Evolutionary conservation across 2,329 filamentous ascomycete genomes (phyloP), one percentile per base, ranked within the genome.

Genomic region (Alternaria tenuissima): DNA sequence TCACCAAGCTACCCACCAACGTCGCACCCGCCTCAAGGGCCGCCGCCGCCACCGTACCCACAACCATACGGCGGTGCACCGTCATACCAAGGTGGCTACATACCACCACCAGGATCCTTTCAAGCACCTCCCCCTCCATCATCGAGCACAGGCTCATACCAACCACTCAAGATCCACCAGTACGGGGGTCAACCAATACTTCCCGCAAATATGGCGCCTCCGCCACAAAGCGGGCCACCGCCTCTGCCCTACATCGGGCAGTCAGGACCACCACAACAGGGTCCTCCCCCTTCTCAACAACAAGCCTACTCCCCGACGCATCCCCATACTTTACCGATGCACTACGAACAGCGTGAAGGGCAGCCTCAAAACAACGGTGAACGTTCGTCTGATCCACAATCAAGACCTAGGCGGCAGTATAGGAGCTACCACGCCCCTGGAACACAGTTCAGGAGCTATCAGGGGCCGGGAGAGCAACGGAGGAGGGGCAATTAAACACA

Each of bases 11-110:
- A 73, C 53, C 64, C 68, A 36, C 56, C 69, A 28, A 41, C 51
- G 3, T 66, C 71, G 24, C 68, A 68, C 51, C 61, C 63, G 7
- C 58, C 68, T 18, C 67, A 66, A 7, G 61, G 48, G 6, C 65
- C 68, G 41, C 67, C 68, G 12, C 65, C 59, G 26, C 63, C 61
- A 9, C 91, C 81, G 85, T 89, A 92, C 30, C 28, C 64, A 43
- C 54, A 59, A 30, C 36, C 59, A 18, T 75, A 76, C 48, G 68
- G 61, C 9, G 59, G 57, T 12, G 62, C 65, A 3, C 62, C 68
- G 8, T 47, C 64, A 3, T 75, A 75, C 18, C 69, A 71, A 57
- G 59, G 68, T 36, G 72, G 72, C 38, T 78, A 77, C 43, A 63
- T 73, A 16, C 71, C 75, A 12, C 75, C 75, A 5, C 68, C 72